Conservation (phyloP, 73 alveolate species). For the Uronychia binucleata region DNA sequence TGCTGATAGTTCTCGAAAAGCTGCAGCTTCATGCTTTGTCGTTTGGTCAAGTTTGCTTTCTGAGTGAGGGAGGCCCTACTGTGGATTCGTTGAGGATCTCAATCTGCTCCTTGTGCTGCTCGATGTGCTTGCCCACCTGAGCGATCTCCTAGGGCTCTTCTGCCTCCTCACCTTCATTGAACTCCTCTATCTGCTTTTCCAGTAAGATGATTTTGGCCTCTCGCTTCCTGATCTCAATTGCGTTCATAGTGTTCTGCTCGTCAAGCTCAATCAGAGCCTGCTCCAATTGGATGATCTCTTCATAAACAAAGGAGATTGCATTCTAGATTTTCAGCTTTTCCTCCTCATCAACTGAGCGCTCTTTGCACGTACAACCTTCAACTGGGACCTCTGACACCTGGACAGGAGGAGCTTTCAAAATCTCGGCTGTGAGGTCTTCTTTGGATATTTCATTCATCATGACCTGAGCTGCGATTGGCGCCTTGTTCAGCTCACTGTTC, state of each 20-base stretch:
- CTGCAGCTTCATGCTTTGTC: conserved; percentile 69
- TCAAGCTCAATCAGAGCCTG: conserved; percentile 84
- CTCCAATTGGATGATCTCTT: conserved; percentile 80
- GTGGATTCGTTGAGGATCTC: conserved; percentile 75
- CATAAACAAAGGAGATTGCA: conserved; percentile 72
- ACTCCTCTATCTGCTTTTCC: conserved; percentile 59
- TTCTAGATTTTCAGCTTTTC: conserved; percentile 60
- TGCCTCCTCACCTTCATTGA: conserved; percentile 33
- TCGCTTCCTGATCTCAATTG: conserved; percentile 76
- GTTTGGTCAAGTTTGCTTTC: conserved; percentile 69
- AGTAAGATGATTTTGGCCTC: conserved; percentile 76
- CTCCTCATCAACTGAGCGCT: conserved; percentile 55
- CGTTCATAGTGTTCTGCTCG: conserved; percentile 85
- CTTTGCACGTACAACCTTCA: conserved; percentile 37
- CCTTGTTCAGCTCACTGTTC: conserved; percentile 36
- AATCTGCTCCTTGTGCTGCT: conserved; percentile 47
- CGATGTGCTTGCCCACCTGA: conserved; percentile 12
- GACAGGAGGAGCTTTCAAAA: neutral
- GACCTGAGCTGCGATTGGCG: neutral
- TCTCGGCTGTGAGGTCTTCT: neutral
- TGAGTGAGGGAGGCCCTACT: neutral
- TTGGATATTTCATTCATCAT: neutral
- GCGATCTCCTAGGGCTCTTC: conserved; percentile 5
- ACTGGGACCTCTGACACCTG: neutral
- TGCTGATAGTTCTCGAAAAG: conserved; percentile 70